Base-by-base conservation (phyloP, 352 stramenopile genomes). In the Globisporangium spiculum region DNA sequence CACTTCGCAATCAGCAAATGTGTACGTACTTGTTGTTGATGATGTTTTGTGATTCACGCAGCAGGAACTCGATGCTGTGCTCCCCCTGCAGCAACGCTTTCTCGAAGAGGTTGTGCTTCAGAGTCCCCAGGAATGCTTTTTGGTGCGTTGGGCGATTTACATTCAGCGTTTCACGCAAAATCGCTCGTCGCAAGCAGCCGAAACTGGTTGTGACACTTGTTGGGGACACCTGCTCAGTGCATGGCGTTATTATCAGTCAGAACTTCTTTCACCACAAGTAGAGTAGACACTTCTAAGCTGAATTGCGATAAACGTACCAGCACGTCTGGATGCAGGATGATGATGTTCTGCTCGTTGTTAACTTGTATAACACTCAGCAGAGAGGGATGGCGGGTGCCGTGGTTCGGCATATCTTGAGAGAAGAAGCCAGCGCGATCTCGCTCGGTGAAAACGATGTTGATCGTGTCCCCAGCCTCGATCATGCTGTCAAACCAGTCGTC, bases 41-140 rank as follows among this genome's bases (percentile, higher is more conserved):
- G 27, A 93, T 89, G 5, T 58, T 46, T 32, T 76, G 69, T 12
- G 81, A 78, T 71, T 88, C 75, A 34, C 70, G 48, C 7, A 79
- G 46, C 52, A 95, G 76, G 9, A 65, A 73, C 2, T 76, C 66
- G 12, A 72, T 50, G 10, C 66, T 74, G 41, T 76, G 65, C 12
- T 81, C 68, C 12, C 72, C 70, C 36, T 77, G 72, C 14, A 82
- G 26, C 64, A 96, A 63, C 22, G 81, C 78, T 22, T 73, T 56
- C 60, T 96, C 82, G 59, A 96, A 96, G 3, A 96, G 63, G n/a
- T 93, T 79, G 72, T 96, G 88, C 68, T 96, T 96, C 22, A 96
- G 69, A 18, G 77, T 96, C 46, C 88, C 88, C 14, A 94, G 59
- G 22, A 94, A 80, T 20, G 84, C 88, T 30, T 88, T 89, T 12